A percentile compares a stretch with the other conserved stretches of the same genome.
These are phyloP conservation scores for Atkinsonella texensis DNA, from an alignment of 2,329 filamentous ascomycete species.

Conservation along the genomic window DNA sequence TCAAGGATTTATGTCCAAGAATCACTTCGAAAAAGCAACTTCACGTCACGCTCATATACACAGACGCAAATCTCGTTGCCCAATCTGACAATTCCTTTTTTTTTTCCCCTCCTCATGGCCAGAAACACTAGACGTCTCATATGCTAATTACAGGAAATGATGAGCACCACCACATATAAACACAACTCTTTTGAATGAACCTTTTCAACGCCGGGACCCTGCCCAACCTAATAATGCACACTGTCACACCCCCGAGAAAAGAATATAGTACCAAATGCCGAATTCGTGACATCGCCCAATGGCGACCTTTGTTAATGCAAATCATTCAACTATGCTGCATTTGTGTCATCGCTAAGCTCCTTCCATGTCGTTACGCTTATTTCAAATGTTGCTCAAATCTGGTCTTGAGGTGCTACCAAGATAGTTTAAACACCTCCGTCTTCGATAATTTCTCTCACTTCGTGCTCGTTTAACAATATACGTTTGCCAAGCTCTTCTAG, in stretches of 20 bases:
- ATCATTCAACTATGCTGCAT: slow-evolving; percentile 1
- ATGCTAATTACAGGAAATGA: background rate
- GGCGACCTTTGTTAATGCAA: background rate
- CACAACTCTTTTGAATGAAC: background rate
- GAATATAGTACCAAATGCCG: background rate
- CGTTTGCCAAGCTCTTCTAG: slow-evolving; percentile 66
- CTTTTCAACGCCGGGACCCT: slow-evolving; percentile 1
- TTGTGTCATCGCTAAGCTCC: background rate
- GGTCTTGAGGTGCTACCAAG: background rate
- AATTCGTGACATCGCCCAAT: background rate
- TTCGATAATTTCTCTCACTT: slow-evolving; percentile 38
- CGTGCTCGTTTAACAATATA: slow-evolving; percentile 51
- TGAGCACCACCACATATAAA: background rate
- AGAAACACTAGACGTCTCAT: background rate
- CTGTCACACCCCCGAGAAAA: background rate
- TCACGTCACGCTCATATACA: background rate
- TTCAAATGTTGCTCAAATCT: background rate
- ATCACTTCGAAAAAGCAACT: background rate
- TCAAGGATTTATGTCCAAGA: no score
- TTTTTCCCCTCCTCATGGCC: background rate
- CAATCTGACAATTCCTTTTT: background rate
- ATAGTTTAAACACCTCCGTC: slow-evolving; percentile 22
- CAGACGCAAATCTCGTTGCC: background rate
- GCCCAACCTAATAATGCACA: slow-evolving; percentile 1
- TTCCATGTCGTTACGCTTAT: slow-evolving; percentile 3